Percentiles rank a stretch among this genome's conserved stretches.
These are phyloP conservation scores for Galerina sulciceps DNA, from an alignment of 768 basidiomycete genomes.

Conservation along the genomic window DNA sequence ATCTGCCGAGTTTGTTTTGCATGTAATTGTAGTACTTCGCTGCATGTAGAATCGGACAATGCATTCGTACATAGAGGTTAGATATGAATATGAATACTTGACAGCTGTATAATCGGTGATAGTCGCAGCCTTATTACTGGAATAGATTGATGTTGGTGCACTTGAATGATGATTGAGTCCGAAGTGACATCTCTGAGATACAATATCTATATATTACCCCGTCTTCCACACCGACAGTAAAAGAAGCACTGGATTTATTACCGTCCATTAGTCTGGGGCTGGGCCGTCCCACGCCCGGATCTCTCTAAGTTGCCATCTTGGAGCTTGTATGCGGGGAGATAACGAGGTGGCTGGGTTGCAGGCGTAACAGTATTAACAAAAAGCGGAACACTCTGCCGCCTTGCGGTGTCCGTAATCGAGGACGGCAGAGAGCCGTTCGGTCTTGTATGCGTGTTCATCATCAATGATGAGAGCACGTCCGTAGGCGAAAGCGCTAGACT, in stretches of 20 bases:
- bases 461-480: slow-evolving; percentile 31
- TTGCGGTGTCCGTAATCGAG: slow-evolving; percentile 4
- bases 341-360: slow-evolving; percentile 36
- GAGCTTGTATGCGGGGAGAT: slow-evolving; percentile 83
- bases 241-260: background rate
- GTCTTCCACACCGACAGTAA: no score
- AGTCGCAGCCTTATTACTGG: no score
- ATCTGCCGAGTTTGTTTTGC: no score
- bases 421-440: slow-evolving; percentile 14
- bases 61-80: no score
- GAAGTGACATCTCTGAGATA: no score
- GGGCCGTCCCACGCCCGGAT: slow-evolving; percentile 53
- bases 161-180: no score
- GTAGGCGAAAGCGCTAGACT: slow-evolving; percentile 26
- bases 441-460: slow-evolving; percentile 32
- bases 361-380: background rate
- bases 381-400: background rate
- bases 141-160: no score
- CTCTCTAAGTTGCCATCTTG: slow-evolving; percentile 75
- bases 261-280: slow-evolving; percentile 14
- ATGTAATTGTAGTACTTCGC: no score
- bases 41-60: no score
- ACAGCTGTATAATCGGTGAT: no score
- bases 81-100: no score
- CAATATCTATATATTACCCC: no score